A percentile compares a stretch with the other conserved stretches of the same genome.
phyloP scores from a whole-genome alignment of 2,329 filamentous ascomycete genomes.

The Microdochium paspali region DNA sequence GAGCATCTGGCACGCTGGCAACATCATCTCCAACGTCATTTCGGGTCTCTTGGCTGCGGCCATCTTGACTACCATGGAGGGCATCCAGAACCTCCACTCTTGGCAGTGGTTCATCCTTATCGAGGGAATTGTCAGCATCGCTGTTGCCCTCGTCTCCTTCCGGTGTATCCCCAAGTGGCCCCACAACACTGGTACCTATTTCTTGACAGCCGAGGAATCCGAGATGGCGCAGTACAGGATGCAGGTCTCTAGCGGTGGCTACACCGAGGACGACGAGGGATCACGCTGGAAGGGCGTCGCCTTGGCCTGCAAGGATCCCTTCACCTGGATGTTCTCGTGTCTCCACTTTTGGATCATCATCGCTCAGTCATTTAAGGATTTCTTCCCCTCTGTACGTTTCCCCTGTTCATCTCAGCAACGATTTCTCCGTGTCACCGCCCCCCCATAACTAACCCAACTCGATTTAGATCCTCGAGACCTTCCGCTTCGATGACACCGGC shows the following conservation, averaged over 20 bases:
- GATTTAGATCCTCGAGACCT: slow-evolving; percentile 15
- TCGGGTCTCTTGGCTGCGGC: slow-evolving; percentile 32
- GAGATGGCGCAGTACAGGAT: slow-evolving; percentile 27
- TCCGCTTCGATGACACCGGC: slow-evolving; percentile 14
- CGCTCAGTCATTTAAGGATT: slow-evolving; percentile 29
- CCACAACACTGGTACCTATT: slow-evolving; percentile 18
- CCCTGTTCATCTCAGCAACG: not conserved
- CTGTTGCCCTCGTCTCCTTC: slow-evolving; percentile 18
- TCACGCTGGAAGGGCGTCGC: slow-evolving; percentile 26
- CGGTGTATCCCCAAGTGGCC: slow-evolving; percentile 27
- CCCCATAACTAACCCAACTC: not conserved
- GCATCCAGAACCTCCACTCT: slow-evolving; percentile 18
- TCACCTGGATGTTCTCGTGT: slow-evolving; percentile 24
- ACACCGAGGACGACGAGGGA: slow-evolving; percentile 24
- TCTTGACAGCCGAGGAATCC: slow-evolving; percentile 25
- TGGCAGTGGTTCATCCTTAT: slow-evolving; percentile 33
- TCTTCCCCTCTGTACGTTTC: slow-evolving; percentile 27
- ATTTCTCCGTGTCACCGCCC: no score
- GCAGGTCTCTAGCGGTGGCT: slow-evolving; percentile 23
- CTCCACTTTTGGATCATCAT: slow-evolving; percentile 35
- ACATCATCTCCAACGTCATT: slow-evolving; percentile 32
- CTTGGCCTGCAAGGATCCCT: slow-evolving; percentile 22
- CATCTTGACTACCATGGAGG: slow-evolving; percentile 32
- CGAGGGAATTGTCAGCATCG: slow-evolving; percentile 22
- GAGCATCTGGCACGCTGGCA: slow-evolving; percentile 34